Evolutionary conservation across 768 basidiomycete species (phyloP), one percentile per base, ranked within the genome.

Genomic region (Rhodosporidiobolus sp.): DNA sequence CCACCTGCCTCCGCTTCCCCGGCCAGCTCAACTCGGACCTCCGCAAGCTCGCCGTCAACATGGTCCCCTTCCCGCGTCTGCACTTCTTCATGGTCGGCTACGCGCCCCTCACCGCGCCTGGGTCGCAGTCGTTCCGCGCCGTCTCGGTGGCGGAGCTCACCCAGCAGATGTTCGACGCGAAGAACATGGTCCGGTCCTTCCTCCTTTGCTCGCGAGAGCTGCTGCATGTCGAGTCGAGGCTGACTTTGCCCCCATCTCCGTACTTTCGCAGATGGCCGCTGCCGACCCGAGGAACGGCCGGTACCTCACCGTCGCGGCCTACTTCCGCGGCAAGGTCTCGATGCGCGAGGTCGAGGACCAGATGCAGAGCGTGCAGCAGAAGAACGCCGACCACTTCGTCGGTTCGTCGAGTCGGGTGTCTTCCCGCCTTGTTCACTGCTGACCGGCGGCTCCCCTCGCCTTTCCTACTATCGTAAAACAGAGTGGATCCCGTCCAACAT

Each of bases 311-410:
- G 95, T 95, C 75, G 93, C 94, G 38, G 93, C 94, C 75, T 89
- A 94, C 78, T 99, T 96, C 93, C 93, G 96, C 83, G 96, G 96
- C 32, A 94, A 94, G 83, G 94, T 98, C 66, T 92, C 94, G n/a
- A 97, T 98, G 94, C 95, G 95, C 84, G 96, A 99, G 81, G 92
- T 99, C 67, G 96, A 99, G 83, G 96, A 98, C 81, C 92, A 95
- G 80, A 97, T 98, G 93, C 90, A 94, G 83, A 90, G 89, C 77
- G 93, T 98, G 50, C 82, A 82, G 77, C 20, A 87, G 87, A 97
- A 95, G 87, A 96, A 97, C 85, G 91, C 92, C 34, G 89, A 92
- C 10, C 94, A 96, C 86, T 98, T 97, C 79, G 94, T 97, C 77
- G 66, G 35, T 54, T 24, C 26, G 50, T 45, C 26, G 4, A n/a